Conservation (phyloP, 1,284 basidiomycete genomes). For the Leccinum pachyderme region DNA sequence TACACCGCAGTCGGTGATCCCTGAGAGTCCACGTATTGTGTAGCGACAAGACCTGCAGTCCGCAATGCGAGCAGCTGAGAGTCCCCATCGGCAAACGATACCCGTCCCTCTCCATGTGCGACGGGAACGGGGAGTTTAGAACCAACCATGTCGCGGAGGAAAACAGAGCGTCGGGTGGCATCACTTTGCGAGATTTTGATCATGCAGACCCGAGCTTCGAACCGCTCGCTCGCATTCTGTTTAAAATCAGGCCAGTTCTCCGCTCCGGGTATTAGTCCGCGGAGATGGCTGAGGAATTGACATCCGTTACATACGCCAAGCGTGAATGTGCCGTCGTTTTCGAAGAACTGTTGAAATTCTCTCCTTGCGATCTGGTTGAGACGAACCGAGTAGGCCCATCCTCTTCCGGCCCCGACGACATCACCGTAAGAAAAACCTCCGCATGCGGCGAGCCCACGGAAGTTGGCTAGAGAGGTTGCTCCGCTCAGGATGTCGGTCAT, state of each 20-base stretch:
- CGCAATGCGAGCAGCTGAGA: slow-evolving; percentile 44
- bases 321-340: slow-evolving; percentile 78
- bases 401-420: slow-evolving; percentile 95
- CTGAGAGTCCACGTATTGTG: slow-evolving; percentile 75
- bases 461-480: slow-evolving; percentile 58
- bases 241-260: slow-evolving; percentile 90
- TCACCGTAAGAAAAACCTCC: slow-evolving; percentile 99
- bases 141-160: slow-evolving; percentile 86
- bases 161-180: slow-evolving; percentile 67
- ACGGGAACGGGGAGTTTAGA: slow-evolving; percentile 89
- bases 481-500: slow-evolving; percentile 95
- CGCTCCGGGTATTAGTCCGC: slow-evolving; percentile 86
- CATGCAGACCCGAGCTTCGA: slow-evolving; percentile 85
- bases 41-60: slow-evolving; percentile 54
- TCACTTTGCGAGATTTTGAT: slow-evolving; percentile 70
- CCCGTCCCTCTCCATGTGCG: slow-evolving; percentile 95
- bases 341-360: slow-evolving; percentile 85
- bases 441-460: slow-evolving; percentile 91
- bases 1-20: slow-evolving; percentile 73
- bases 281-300: slow-evolving; percentile 91
- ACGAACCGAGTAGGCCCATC: slow-evolving; percentile 95
- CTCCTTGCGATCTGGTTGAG: slow-evolving; percentile 72
- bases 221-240: slow-evolving; percentile 84
- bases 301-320: slow-evolving; percentile 98
- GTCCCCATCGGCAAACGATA: slow-evolving; percentile 55